phyloP scores from a whole-genome alignment of 2,329 filamentous ascomycete species.

The Oidium heveae region DNA sequence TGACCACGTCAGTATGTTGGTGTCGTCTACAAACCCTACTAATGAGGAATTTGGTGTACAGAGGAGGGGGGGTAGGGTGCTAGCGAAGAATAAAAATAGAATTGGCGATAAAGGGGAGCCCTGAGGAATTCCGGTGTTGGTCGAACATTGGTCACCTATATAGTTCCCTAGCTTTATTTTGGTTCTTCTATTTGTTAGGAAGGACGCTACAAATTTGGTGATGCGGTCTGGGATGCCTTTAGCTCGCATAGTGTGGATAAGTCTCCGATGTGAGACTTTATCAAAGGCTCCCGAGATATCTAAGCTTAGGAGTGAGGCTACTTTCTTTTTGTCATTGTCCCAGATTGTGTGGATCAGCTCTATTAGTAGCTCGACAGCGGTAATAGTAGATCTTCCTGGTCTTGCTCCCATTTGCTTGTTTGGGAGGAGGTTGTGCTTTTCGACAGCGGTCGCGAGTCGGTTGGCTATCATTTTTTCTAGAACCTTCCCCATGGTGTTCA shows the following conservation, averaged over 20 bases:
- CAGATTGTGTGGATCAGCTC: background rate
- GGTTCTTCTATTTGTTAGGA: background rate
- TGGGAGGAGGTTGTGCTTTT: background rate
- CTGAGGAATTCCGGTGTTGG: background rate
- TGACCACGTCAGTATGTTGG: background rate
- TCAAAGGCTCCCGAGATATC: background rate
- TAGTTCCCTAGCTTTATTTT: background rate
- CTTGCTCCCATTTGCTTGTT: background rate
- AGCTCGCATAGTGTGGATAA: background rate
- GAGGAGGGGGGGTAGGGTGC: background rate
- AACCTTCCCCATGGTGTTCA: background rate
- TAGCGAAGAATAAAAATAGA: background rate
- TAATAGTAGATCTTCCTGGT: background rate
- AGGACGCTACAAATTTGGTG: background rate
- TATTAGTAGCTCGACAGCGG: background rate
- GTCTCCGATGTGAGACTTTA: background rate
- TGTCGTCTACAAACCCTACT: background rate
- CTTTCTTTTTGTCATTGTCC: background rate
- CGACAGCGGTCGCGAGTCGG: background rate
- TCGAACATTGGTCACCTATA: background rate
- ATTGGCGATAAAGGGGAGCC: background rate
- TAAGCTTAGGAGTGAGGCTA: background rate
- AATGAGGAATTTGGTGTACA: background rate
- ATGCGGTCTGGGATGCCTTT: background rate
- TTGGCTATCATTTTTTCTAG: background rate